phyloP scores from a whole-genome alignment of 306 rosid species.

The Corylus heterophylla region DNA sequence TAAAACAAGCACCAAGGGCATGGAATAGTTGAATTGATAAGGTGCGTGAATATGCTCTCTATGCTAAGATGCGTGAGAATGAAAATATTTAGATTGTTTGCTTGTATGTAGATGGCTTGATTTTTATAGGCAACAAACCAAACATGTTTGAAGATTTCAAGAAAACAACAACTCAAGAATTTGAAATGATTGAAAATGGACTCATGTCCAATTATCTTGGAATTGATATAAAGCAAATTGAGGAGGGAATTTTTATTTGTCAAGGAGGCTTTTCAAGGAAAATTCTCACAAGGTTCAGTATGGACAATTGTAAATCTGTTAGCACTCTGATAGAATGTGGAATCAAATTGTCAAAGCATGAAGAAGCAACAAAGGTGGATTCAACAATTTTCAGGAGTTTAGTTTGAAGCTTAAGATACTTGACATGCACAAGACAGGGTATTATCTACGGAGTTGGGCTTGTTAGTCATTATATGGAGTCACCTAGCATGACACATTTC shows the following conservation, averaged over 20 bases:
- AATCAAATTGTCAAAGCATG: no score
- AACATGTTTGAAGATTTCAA: slow-evolving; percentile 1
- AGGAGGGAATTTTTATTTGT: background rate
- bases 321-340: background rate
- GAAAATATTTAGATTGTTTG: background rate
- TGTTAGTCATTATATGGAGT: background rate
- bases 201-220: no score
- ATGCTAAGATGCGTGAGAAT: background rate
- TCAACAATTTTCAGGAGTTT: background rate
- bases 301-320: background rate
- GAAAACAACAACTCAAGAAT: background rate
- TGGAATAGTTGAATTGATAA: slow-evolving; percentile 1
- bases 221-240: background rate
- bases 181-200: no score
- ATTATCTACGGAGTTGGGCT: background rate
- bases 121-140: background rate
- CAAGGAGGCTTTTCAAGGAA: background rate
- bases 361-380: background rate
- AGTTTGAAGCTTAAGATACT: background rate
- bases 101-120: background rate
- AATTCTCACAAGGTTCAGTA: slow-evolving; percentile 7
- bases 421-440: background rate
- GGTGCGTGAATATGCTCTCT: background rate
- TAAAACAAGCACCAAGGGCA: slow-evolving; percentile 5
- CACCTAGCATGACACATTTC: background rate